Evolutionary conservation across 441 rosid genomes (phyloP).

Genomic region (Omphalea diandra): DNA sequence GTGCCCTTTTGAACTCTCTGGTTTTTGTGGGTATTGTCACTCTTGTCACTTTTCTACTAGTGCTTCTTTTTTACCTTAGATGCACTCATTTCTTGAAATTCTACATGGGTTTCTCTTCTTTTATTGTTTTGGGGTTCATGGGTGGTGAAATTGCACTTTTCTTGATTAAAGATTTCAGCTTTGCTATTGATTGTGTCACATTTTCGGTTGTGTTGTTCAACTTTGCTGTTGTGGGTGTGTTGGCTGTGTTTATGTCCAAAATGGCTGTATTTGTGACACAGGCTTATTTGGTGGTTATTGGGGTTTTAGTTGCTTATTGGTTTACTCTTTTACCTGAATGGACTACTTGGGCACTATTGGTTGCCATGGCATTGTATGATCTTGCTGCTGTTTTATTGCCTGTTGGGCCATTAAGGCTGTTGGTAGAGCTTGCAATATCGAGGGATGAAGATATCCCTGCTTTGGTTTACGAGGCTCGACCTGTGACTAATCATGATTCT

Average conservation of each 20-base stretch:
- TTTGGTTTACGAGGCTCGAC: slow-evolving; percentile 83
- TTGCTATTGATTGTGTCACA: slow-evolving; percentile 64
- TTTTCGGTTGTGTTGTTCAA: slow-evolving; percentile 60
- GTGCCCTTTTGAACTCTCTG: slow-evolving; percentile 79
- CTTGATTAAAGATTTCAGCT: slow-evolving; percentile 44
- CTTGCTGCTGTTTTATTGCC: slow-evolving; percentile 93
- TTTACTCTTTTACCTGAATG: slow-evolving; percentile 88
- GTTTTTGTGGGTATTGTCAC: slow-evolving; percentile 76
- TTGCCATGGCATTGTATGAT: slow-evolving; percentile 82
- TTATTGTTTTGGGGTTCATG: slow-evolving; percentile 68
- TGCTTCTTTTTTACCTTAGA: slow-evolving; percentile 81
- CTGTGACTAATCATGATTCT: slow-evolving; percentile 50
- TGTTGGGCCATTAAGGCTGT: slow-evolving; percentile 79
- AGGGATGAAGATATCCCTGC: slow-evolving; percentile 97
- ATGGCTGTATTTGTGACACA: slow-evolving; percentile 84
- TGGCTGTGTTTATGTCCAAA: slow-evolving; percentile 80
- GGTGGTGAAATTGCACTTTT: slow-evolving; percentile 75
- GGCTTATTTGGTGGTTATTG: slow-evolving; percentile 74
- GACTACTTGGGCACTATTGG: slow-evolving; percentile 85
- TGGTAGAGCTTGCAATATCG: slow-evolving; percentile 94
- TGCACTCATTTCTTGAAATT: slow-evolving; percentile 69
- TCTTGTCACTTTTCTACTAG: slow-evolving; percentile 66
- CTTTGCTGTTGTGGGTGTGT: slow-evolving; percentile 78
- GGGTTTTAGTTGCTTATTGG: slow-evolving; percentile 89
- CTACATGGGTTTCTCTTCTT: slow-evolving; percentile 91